Conservation (phyloP, 352 stramenopile genomes). For the Pythium rhizo-oryzae region DNA sequence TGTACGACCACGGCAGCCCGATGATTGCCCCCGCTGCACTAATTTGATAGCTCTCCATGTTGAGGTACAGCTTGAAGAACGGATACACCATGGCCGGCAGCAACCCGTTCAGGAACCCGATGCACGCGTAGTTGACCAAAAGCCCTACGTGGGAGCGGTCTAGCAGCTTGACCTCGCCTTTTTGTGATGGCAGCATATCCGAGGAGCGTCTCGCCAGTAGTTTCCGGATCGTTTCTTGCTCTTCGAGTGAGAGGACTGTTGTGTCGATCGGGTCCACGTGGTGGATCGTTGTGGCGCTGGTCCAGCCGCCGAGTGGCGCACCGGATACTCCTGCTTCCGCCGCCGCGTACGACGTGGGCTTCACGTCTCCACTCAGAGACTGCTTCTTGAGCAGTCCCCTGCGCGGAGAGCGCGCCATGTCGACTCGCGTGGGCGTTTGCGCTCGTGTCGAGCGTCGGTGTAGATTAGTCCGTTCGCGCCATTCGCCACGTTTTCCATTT, state of each 20-base stretch:
- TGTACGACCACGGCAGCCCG: conserved; percentile 72
- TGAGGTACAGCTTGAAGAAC: conserved; percentile 80
- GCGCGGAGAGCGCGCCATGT: conserved; percentile 16
- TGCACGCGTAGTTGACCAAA: conserved; percentile 72
- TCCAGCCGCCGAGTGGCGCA: background rate
- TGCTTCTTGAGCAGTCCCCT: conserved; percentile 26
- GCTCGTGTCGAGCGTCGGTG: background rate
- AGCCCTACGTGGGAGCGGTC: conserved; percentile 50
- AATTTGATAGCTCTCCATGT: conserved; percentile 74
- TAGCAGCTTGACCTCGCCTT: conserved; percentile 46
- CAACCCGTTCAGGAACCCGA: conserved; percentile 73
- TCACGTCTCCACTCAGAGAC: background rate
- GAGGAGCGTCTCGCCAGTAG: conserved; percentile 40
- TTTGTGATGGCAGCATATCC: conserved; percentile 43
- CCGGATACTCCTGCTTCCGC: background rate
- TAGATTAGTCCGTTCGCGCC: background rate
- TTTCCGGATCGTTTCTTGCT: conserved; percentile 41
- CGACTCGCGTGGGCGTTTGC: background rate
- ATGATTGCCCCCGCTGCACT: conserved; percentile 57
- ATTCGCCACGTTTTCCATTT: background rate
- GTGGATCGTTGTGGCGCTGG: background rate
- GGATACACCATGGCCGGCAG: conserved; percentile 69
- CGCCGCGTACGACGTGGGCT: conserved; percentile 9
- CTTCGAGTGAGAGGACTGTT: background rate
- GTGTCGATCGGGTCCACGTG: conserved; percentile 9